phyloP scores from a whole-genome alignment of 179 eudicot species.

The Amaranthus tricolor region DNA sequence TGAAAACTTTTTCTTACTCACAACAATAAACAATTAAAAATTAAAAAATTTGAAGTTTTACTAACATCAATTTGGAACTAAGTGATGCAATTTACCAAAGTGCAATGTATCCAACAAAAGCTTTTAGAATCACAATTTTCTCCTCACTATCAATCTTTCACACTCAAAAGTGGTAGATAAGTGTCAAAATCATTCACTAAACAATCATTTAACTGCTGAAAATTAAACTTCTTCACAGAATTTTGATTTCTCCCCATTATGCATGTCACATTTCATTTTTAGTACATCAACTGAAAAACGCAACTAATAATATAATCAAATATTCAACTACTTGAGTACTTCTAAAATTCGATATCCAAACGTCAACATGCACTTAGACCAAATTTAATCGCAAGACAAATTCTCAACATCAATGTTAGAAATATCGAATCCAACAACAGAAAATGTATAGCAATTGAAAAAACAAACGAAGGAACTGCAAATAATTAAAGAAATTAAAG shows the following conservation, averaged over 20 bases:
- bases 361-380: not conserved
- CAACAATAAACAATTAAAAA: too few species aligned
- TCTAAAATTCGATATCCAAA: not conserved
- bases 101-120: not conserved
- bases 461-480: not conserved
- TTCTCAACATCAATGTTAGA: not conserved
- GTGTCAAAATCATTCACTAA: not conserved
- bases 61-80: not conserved
- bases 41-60: too few species aligned
- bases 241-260: not conserved
- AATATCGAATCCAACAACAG: not conserved
- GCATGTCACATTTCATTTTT: not conserved
- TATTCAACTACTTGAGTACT: too few species aligned
- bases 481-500: not conserved
- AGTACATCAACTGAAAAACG: not conserved
- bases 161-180: not conserved
- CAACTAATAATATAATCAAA: not conserved
- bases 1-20: too few species aligned
- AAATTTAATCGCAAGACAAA: not conserved
- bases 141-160: not conserved
- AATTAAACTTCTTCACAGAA: not conserved
- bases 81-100: not conserved
- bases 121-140: not conserved
- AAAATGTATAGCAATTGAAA: not conserved
- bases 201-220: not conserved